Evolutionary conservation across 768 basidiomycete genomes (phyloP).

Genomic region (Amanita brunnescens): DNA sequence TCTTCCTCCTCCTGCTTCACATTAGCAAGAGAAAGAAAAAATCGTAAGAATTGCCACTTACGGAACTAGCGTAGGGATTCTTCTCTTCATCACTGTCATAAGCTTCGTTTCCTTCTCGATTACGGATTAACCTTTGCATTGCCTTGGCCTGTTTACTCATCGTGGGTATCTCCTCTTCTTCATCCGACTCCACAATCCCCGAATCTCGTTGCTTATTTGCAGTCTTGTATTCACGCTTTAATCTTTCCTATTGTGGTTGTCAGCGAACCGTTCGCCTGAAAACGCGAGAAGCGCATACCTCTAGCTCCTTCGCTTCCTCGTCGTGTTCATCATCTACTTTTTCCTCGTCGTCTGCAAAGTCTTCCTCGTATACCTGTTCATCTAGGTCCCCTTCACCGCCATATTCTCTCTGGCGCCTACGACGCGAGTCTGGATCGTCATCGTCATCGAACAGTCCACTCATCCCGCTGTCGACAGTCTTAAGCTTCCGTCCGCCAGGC

Average conservation of each 20-base stretch:
- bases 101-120: slow-evolving; percentile 70
- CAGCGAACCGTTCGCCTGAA: slow-evolving; percentile 3
- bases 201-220: slow-evolving; percentile 71
- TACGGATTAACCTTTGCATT: slow-evolving; percentile 81
- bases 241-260: slow-evolving; percentile 49
- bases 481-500: slow-evolving; percentile 59
- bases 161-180: slow-evolving; percentile 50
- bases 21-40: slow-evolving; percentile 5
- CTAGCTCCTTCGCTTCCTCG: slow-evolving; percentile 76
- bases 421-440: slow-evolving; percentile 41
- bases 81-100: slow-evolving; percentile 81
- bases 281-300: slow-evolving; percentile 35
- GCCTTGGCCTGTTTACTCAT: slow-evolving; percentile 66
- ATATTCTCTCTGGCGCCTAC: slow-evolving; percentile 46
- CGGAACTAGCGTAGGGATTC: slow-evolving; percentile 78
- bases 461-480: slow-evolving; percentile 60
- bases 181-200: slow-evolving; percentile 66
- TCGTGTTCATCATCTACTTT: slow-evolving; percentile 69
- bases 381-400: slow-evolving; percentile 77
- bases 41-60: slow-evolving; percentile 24
- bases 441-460: slow-evolving; percentile 60
- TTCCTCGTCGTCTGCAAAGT: slow-evolving; percentile 85
- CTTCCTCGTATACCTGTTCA: slow-evolving; percentile 75
- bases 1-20: slow-evolving; percentile 52
- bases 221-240: slow-evolving; percentile 72